Percentiles rank a stretch among this genome's conserved stretches.
Conservation (phyloP, 345 rosid species). For the Trapa bicornis region DNA sequence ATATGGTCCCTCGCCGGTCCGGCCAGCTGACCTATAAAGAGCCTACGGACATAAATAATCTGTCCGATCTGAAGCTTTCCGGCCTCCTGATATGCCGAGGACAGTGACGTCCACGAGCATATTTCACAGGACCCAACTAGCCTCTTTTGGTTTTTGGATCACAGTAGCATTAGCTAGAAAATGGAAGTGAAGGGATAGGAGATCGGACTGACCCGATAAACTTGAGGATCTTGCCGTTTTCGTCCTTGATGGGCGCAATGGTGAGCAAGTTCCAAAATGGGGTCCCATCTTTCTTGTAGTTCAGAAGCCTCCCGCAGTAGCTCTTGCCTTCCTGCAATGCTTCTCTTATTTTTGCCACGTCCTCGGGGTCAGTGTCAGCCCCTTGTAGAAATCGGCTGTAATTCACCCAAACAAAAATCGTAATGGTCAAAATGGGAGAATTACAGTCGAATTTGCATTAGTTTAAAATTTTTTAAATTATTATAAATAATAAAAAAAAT, state of each 20-base stretch:
- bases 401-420: not conserved
- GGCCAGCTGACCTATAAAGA: not conserved
- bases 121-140: no score
- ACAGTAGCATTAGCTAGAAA: not conserved
- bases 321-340: conserved; percentile 41
- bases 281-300: conserved; percentile 88
- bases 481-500: no score
- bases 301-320: conserved; percentile 82
- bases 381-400: conserved; percentile 87
- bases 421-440: not conserved
- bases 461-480: no score
- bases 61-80: not conserved
- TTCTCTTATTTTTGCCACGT: conserved; percentile 69
- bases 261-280: conserved; percentile 97
- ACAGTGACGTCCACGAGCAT: no score
- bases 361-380: conserved; percentile 76
- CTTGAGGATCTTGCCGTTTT: conserved; percentile 68
- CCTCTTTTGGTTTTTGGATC: no score
- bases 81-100: no score
- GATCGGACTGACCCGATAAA: conserved; percentile 64
- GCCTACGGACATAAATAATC: not conserved
- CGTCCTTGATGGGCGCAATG: conserved; percentile 84
- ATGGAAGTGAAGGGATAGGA: not conserved
- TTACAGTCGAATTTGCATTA: no score
- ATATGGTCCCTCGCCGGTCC: not conserved